Conservation (phyloP, 305 asterid genomes). For the Andrographis paniculata region DNA sequence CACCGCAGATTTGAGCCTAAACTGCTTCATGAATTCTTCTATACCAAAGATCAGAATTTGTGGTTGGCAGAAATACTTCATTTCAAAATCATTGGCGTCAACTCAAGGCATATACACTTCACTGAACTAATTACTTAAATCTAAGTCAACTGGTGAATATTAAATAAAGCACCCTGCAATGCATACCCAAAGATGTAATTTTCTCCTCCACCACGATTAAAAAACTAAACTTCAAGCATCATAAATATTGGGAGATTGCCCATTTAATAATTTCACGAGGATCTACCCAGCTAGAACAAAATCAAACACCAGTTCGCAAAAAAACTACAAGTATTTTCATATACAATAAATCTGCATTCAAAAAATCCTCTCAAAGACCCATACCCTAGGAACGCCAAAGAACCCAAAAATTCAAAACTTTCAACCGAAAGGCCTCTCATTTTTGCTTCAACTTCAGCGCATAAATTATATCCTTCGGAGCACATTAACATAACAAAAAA, state of each 20-base stretch:
- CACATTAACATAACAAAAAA: slow-evolving; percentile 1
- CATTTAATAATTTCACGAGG: too few species aligned
- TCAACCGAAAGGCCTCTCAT: too few species aligned
- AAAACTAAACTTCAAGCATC: not conserved
- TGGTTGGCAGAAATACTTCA: not conserved
- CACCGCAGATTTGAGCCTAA: not conserved
- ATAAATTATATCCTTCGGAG: not conserved
- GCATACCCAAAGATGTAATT: slow-evolving; percentile 16
- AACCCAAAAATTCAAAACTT: too few species aligned
- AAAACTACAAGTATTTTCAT: too few species aligned
- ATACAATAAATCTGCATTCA: too few species aligned
- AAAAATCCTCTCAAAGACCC: too few species aligned
- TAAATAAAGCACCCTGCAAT: slow-evolving; percentile 1
- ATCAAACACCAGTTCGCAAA: too few species aligned
- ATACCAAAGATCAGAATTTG: not conserved
- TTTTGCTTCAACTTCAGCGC: too few species aligned
- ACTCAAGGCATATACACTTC: slow-evolving; percentile 1
- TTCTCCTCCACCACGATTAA: too few species aligned
- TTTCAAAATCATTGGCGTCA: not conserved
- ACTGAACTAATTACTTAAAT: not conserved
- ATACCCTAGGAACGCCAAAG: too few species aligned
- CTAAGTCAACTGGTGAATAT: not conserved
- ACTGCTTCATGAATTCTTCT: not conserved
- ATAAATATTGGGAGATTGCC: not conserved
- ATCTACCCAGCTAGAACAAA: too few species aligned